These are phyloP conservation scores for Pseudogymnoascus sp. DNA, from an alignment of 2,329 filamentous ascomycete species.

Conservation along the genomic window DNA sequence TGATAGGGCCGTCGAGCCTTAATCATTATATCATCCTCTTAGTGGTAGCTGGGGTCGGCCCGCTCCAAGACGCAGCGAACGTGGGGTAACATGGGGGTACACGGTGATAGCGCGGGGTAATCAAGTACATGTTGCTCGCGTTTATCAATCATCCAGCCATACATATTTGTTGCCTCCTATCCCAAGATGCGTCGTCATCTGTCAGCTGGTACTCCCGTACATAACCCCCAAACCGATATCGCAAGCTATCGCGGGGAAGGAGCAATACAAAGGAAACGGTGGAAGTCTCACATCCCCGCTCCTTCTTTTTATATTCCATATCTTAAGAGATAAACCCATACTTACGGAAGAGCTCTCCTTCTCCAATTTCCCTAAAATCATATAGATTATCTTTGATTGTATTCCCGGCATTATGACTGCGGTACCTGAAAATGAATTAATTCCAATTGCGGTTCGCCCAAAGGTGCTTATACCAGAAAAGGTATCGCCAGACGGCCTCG, in stretches of 20 bases:
- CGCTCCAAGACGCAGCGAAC: background rate
- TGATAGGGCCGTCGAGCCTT: background rate
- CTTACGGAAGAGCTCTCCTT: background rate
- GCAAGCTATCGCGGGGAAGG: background rate
- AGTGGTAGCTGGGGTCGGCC: slow-evolving; percentile 4
- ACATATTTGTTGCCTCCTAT: background rate
- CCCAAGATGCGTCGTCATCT: slow-evolving; percentile 5
- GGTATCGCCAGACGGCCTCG: slow-evolving; percentile 68
- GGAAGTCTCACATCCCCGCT: background rate
- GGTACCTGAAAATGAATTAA: background rate
- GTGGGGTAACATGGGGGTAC: slow-evolving; percentile 7
- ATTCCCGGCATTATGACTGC: background rate
- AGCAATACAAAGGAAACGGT: background rate
- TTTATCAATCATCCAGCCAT: slow-evolving; percentile 6
- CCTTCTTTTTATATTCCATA: background rate
- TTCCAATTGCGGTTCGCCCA: slow-evolving; percentile 12
- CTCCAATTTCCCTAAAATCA: background rate
- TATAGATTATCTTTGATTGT: background rate
- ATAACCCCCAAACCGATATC: slow-evolving; percentile 7
- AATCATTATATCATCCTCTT: slow-evolving; percentile 7
- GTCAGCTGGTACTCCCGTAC: slow-evolving; percentile 6
- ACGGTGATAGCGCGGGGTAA: slow-evolving; percentile 1
- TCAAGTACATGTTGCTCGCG: background rate
- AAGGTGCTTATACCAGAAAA: slow-evolving; percentile 68
- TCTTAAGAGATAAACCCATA: background rate